These are phyloP conservation scores for Proliferodiscus dingleyae DNA, from an alignment of 2,329 filamentous ascomycete genomes.

Conservation along the genomic window DNA sequence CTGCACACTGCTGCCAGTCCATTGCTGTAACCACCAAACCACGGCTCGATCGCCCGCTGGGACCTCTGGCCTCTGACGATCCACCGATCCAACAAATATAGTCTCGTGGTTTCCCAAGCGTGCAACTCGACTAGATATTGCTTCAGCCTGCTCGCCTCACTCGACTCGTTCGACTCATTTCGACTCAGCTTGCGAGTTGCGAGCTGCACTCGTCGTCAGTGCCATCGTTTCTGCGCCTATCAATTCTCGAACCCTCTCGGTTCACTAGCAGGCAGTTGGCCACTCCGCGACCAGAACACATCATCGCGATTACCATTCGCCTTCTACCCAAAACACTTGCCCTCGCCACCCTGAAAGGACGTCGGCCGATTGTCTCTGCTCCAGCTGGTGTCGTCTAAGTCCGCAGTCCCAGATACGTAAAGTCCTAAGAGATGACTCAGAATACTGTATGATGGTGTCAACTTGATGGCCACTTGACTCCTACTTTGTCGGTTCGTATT, in stretches of 20 bases:
- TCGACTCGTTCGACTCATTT: too few species aligned
- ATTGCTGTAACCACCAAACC: not conserved
- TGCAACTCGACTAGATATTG: too few species aligned
- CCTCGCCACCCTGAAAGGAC: constrained; percentile 12
- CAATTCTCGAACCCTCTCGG: not conserved
- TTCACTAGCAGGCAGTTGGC: not conserved
- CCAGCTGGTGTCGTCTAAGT: not conserved
- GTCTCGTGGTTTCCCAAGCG: too few species aligned
- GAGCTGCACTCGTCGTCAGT: not conserved
- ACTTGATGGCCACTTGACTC: not conserved
- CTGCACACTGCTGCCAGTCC: not conserved
- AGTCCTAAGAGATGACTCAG: not conserved
- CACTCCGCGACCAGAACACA: constrained; percentile 8
- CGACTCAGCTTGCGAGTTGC: too few species aligned
- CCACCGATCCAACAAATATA: not conserved
- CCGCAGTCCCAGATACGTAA: not conserved
- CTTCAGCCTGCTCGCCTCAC: too few species aligned
- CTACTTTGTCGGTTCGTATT: not conserved
- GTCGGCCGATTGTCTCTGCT: not conserved
- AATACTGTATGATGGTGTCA: not conserved
- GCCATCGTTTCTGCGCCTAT: constrained; percentile 9
- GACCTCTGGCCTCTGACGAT: not conserved
- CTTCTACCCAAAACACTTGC: not conserved
- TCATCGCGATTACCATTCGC: constrained; percentile 3
- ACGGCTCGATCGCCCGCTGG: not conserved